phyloP scores from a whole-genome alignment of 2,329 filamentous ascomycete species.

The Arthrinium puccinioides region DNA sequence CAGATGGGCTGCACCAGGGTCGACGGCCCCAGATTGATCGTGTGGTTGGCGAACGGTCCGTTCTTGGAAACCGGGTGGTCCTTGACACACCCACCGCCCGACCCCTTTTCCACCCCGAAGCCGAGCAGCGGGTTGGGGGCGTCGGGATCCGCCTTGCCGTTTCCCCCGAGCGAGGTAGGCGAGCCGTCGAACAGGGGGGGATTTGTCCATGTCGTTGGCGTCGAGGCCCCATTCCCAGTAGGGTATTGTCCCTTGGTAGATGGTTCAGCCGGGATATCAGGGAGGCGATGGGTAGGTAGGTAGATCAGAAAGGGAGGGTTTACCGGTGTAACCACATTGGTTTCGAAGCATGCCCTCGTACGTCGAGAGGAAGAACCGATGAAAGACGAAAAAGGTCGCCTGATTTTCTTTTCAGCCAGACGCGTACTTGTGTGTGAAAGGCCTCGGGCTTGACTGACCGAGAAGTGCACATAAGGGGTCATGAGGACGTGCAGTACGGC shows the following conservation, averaged over 20 bases:
- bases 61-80: no score
- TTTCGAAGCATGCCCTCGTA: constrained; percentile 26
- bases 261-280: no score
- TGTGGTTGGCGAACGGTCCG: constrained; percentile 37
- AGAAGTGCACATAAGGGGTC: constrained; percentile 22
- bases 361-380: constrained; percentile 26
- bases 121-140: constrained; percentile 3
- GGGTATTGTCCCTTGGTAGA: constrained; percentile 6
- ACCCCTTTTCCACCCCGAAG: constrained; percentile 32
- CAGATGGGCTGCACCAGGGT: constrained; percentile 7
- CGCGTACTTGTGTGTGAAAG: no score
- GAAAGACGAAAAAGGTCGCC: constrained; percentile 29
- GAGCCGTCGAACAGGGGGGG: constrained; percentile 39
- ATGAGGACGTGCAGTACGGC: constrained; percentile 19
- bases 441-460: constrained; percentile 11
- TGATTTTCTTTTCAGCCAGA: no score
- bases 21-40: constrained; percentile 29
- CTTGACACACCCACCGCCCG: constrained; percentile 46
- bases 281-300: constrained; percentile 4
- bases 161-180: constrained; percentile 33
- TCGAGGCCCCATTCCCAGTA: constrained; percentile 36
- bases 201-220: constrained; percentile 25
- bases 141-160: constrained; percentile 28
- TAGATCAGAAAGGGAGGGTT: neutral
- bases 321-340: constrained; percentile 26